These are phyloP conservation scores for Helianthus annuus DNA, from an alignment of 129 eudicot species.

Conservation along the genomic window DNA sequence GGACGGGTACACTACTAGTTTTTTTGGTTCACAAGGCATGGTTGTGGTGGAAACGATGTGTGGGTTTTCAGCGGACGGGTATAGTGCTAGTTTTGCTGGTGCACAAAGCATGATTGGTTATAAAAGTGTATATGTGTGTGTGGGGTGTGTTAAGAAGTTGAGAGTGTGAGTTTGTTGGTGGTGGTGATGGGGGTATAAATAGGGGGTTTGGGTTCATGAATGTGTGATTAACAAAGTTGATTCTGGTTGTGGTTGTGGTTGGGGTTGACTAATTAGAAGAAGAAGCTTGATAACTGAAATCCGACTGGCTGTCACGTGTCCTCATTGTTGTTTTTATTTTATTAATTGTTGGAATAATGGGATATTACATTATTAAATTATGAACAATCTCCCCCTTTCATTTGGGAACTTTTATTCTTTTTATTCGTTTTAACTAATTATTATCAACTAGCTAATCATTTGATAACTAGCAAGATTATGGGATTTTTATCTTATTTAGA, in stretches of 20 bases:
- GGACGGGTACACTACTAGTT: not conserved
- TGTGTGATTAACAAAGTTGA: conserved; percentile 26
- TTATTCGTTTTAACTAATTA: no score
- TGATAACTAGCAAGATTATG: no score
- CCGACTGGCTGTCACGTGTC: conserved; percentile 45
- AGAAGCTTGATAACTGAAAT: conserved; percentile 4
- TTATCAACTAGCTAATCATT: no score
- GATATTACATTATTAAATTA: no score
- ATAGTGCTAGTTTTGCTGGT: not conserved
- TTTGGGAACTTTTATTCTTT: conserved; percentile 2
- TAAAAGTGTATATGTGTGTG: no score
- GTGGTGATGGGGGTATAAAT: conserved; percentile 27
- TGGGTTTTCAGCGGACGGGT: no score
- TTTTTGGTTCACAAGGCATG: not conserved
- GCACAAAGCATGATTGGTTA: not conserved
- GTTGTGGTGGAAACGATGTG: not conserved
- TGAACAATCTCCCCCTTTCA: not conserved
- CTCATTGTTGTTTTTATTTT: not conserved
- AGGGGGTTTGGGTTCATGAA: conserved; percentile 41
- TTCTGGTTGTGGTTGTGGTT: conserved; percentile 45
- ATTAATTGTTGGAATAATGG: no score
- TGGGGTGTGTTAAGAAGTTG: conserved; percentile 3
- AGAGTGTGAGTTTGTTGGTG: not conserved
- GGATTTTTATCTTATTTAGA: no score
- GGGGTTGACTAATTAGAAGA: conserved; percentile 26